Conservation (phyloP, 495 filamentous ascomycete genomes). For the Coniosporium apollinis region DNA sequence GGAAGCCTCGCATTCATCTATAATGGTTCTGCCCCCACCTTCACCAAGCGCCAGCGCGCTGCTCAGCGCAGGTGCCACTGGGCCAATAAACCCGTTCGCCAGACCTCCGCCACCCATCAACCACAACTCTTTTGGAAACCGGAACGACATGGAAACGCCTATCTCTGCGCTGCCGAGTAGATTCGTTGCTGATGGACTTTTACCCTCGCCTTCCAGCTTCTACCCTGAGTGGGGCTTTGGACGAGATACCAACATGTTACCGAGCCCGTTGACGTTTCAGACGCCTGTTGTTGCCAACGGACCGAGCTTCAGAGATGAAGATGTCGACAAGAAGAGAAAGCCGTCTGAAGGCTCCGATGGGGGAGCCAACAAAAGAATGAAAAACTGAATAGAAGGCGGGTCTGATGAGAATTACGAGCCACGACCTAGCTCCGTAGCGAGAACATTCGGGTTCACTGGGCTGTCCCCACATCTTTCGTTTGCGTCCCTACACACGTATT, state of each 20-base stretch:
- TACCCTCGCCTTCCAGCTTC: slow-evolving; percentile 79
- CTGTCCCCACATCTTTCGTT: no score
- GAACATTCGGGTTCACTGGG: no score
- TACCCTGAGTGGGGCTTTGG: slow-evolving; percentile 80
- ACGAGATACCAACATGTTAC: slow-evolving; percentile 62
- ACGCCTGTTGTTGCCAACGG: slow-evolving; percentile 58
- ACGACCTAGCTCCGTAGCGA: no score
- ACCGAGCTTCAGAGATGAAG: slow-evolving; percentile 25
- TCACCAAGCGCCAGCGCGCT: slow-evolving; percentile 77
- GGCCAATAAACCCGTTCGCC: slow-evolving; percentile 91
- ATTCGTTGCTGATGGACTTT: slow-evolving; percentile 67
- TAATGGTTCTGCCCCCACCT: slow-evolving; percentile 78
- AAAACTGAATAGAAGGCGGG: slow-evolving; percentile 12
- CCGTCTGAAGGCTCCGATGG: slow-evolving; percentile 20
- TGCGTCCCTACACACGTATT: no score
- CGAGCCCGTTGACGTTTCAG: slow-evolving; percentile 79
- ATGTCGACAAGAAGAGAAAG: slow-evolving; percentile 25
- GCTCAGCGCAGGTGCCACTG: slow-evolving; percentile 77
- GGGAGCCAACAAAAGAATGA: slow-evolving; percentile 19
- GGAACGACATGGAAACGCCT: slow-evolving; percentile 73
- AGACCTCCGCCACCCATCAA: slow-evolving; percentile 50
- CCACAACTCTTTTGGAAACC: slow-evolving; percentile 34
- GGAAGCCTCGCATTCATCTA: slow-evolving; percentile 40
- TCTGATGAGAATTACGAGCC: no score
- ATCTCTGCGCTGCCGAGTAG: slow-evolving; percentile 93